A percentile compares a stretch with the other conserved stretches of the same genome.
These are phyloP conservation scores for Eudorina sp. DNA, from an alignment of 139 green algal species.

Conservation along the genomic window DNA sequence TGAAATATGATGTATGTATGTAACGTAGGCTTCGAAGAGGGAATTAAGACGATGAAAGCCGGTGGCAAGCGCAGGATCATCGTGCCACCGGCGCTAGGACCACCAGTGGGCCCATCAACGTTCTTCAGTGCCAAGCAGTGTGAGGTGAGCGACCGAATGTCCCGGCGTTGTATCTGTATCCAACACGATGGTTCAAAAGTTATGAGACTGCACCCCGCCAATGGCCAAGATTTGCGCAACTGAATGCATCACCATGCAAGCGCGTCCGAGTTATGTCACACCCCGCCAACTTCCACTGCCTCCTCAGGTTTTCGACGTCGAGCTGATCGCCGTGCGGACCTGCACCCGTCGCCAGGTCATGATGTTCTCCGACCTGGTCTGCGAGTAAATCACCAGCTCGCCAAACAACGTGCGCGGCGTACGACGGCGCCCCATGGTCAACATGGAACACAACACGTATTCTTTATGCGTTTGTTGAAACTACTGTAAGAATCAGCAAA, in stretches of 20 bases:
- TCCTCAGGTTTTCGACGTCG: slow-evolving; percentile 96
- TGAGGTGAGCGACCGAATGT: slow-evolving; percentile 83
- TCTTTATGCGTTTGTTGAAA: no score
- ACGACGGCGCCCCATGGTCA: no score
- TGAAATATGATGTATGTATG: neutral
- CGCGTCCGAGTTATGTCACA: no score
- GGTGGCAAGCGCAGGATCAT: slow-evolving; percentile 93
- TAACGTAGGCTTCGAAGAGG: slow-evolving; percentile 93
- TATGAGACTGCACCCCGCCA: no score
- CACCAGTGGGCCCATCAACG: slow-evolving; percentile 95
- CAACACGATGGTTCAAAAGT: no score
- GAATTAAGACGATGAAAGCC: slow-evolving; percentile 86
- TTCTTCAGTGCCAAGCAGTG: slow-evolving; percentile 99
- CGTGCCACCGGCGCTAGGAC: slow-evolving; percentile 94
- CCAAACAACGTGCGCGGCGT: no score
- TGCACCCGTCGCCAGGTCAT: slow-evolving; percentile 80
- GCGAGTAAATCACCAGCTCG: slow-evolving; percentile 54
- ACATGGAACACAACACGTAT: no score
- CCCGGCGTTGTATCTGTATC: no score
- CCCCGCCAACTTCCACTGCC: no score
- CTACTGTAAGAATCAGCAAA: no score
- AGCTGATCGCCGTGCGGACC: slow-evolving; percentile 83
- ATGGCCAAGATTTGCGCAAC: no score
- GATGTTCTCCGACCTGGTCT: slow-evolving; percentile 91
- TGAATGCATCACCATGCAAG: no score